Base-by-base conservation (phyloP, 805 yeast genomes). In the Zygosaccharomyces rouxii region DNA sequence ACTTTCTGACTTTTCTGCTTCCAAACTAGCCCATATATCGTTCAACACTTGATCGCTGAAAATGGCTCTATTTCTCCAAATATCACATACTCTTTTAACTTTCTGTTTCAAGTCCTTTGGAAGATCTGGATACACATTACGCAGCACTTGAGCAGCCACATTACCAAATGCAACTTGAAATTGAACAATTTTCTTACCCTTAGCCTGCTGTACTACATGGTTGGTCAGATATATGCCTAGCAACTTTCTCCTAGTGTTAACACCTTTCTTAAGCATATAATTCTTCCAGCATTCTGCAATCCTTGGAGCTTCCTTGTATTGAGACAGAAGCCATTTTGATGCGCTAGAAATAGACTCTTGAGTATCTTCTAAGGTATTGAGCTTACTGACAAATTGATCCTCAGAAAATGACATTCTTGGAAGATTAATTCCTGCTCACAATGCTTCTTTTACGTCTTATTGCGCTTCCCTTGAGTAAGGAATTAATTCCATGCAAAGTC, bases 1-100 rank as follows among this genome's bases (percentile, higher is more conserved):
- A 7, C 55, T 40, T 3, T 53, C 40, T 14, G 51, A 30, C 29
- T 52, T 58, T 25, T 52, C 54, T 7, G 57, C 35, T 50, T 52
- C 48, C 31, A 64, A 46, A 25, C 52, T 49, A 6, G 52, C 46
- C 21, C 64, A 66, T 16, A 75, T 62, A 9, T 57, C 58, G 13
- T 53, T 41, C 43, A 72, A 55, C 5, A 65, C 70, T 1, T 57
- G 58, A 4, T 62, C 55, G 4, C 64, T 43, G 51, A 83, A 82
- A 0, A 84, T 76, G n/a, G 62, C 64, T 44, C 90, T 69, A 56
- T 80, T 80, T 35, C 73, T 71, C 89, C 89, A 84, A n/a, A 84
- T 86, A 33, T 70, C 73, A 14, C 80, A 70, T 14, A 84, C 80
- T 31, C 89, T 71, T 38, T 70, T 75, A 9, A 82, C 73, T 47